Evolutionary conservation across 257 asterid genomes (phyloP).

Genomic region (Thymus quinquecostatus): DNA sequence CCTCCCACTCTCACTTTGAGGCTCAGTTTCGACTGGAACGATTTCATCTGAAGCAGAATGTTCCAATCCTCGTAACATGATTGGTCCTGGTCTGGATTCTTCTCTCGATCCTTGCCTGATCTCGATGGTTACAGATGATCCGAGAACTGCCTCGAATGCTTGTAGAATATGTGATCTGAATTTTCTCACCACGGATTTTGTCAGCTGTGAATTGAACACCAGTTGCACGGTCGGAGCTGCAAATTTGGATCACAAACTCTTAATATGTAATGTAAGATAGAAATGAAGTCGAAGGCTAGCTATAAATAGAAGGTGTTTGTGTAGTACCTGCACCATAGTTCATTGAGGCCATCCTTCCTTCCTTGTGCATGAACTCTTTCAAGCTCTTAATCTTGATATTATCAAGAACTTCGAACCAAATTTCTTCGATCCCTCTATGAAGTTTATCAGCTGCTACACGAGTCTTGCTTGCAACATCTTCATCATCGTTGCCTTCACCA

Average conservation of each 20-base stretch:
- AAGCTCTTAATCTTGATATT: slow-evolving; percentile 60
- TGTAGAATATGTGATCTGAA: slow-evolving; percentile 64
- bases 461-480: slow-evolving; percentile 20
- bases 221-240: slow-evolving; percentile 90
- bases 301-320: not conserved
- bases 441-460: not conserved
- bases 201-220: slow-evolving; percentile 66
- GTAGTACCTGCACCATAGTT: slow-evolving; percentile 79
- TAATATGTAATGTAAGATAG: not conserved
- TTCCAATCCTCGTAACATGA: slow-evolving; percentile 35
- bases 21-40: too few species aligned
- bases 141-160: slow-evolving; percentile 85
- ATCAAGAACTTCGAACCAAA: slow-evolving; percentile 83
- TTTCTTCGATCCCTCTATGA: slow-evolving; percentile 42
- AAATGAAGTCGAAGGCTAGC: not conserved
- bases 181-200: slow-evolving; percentile 76
- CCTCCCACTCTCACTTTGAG: slow-evolving; percentile 24
- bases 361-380: slow-evolving; percentile 71
- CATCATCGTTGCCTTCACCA: slow-evolving; percentile 45
- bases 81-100: slow-evolving; percentile 40
- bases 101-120: slow-evolving; percentile 64
- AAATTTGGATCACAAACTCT: slow-evolving; percentile 12
- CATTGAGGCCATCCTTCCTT: slow-evolving; percentile 77
- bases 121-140: slow-evolving; percentile 74
- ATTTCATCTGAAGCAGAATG: slow-evolving; percentile 9